Evolutionary conservation across 768 basidiomycete genomes (phyloP).

Genomic region (Xanthoconium purpureum): DNA sequence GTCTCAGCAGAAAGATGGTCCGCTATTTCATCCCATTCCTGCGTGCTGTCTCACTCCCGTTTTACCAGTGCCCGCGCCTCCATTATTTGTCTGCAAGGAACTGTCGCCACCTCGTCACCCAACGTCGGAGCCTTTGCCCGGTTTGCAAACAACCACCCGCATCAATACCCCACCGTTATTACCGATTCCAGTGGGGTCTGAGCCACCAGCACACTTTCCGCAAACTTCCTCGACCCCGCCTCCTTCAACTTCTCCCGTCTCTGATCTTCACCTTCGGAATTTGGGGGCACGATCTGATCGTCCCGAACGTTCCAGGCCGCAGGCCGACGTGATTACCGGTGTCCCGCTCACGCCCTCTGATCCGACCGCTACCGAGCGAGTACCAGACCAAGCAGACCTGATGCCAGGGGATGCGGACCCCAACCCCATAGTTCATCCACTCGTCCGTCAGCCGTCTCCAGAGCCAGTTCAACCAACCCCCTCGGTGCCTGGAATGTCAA

Average conservation of each 20-base stretch:
- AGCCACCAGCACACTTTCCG: neutral
- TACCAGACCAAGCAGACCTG: neutral
- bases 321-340: neutral
- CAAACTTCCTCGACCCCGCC: neutral
- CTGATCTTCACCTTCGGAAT: constrained; percentile 1
- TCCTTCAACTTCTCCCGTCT: constrained; percentile 5
- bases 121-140: neutral
- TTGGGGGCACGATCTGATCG: neutral
- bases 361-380: neutral
- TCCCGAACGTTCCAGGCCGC: neutral
- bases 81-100: neutral
- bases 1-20: constrained; percentile 11
- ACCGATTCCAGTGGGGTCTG: neutral
- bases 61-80: constrained; percentile 2
- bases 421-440: neutral
- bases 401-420: neutral
- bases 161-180: neutral
- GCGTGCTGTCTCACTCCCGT: constrained; percentile 4
- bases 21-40: neutral
- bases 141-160: neutral
- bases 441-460: neutral
- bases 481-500: neutral
- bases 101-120: neutral
- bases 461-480: neutral
- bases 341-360: neutral